Evolutionary conservation across 2,329 filamentous ascomycete genomes (phyloP), one percentile per base, ranked within the genome.

Genomic region (Endoconidiophora polonica): DNA sequence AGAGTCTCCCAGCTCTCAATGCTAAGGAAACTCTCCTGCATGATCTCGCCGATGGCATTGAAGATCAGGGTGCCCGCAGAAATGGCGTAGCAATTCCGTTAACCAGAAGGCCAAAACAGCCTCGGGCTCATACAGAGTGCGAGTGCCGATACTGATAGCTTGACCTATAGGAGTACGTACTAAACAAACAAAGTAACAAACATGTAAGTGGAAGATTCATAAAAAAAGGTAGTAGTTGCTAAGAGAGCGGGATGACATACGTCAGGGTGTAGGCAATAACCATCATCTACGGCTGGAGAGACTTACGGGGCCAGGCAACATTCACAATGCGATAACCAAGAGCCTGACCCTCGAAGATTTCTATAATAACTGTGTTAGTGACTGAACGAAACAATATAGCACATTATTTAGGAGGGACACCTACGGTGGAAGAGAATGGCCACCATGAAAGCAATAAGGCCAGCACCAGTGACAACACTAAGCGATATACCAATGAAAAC

Each of bases 401-500:
- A 3, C 3, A n/a, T 18, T 2, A 23, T 9, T 18, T 48, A 26
- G 6, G 16, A 26, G 6, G 16, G 4, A 10, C 23, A 20, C 63
- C 54, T 57, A 65, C 62, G 82, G 59, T 90, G 84, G 62, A 88
- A 88, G 48, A 75, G 73, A 57, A 90, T 86, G 46, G 84, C 84
- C 44, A 87, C 72, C 1, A 88, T 71, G 52, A 90, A 77, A n/a
- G 88, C 79, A 49, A 85, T 71, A 58, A 90, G 90, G 3, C 81
- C 76, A 6, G 79, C 78, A 1, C 83, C 83, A 0, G 81, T 82
- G 2, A 83, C 79, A 5, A 90, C 83, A 29, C 81, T 85, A 40
- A 90, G 71, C 3, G 84, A 82, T 81, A 88, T 87, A 54, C 84
- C 84, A 56, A 90, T 88, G 59, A 90, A 90, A 54, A 88, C 70